phyloP scores from a whole-genome alignment of 805 yeast genomes.

The Nakazawaea ambrosiae region DNA sequence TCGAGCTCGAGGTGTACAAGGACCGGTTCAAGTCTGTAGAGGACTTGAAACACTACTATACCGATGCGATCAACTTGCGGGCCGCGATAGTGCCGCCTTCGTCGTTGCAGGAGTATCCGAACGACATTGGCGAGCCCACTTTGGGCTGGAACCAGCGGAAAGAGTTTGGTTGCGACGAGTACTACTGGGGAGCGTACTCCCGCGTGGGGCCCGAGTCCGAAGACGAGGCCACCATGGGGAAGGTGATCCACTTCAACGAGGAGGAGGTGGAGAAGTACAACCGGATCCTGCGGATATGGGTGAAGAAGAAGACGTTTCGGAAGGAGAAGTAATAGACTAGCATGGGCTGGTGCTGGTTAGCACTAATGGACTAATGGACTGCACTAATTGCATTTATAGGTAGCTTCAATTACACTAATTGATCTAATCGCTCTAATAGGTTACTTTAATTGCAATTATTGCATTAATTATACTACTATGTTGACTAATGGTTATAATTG shows the following conservation, averaged over 20 bases:
- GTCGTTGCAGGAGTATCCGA: constrained; percentile 29
- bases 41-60: constrained; percentile 27
- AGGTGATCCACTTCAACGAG: constrained; percentile 29
- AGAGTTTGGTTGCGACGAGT: constrained; percentile 48
- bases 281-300: constrained; percentile 49
- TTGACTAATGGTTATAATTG: too few species aligned
- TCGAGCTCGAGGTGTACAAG: constrained; percentile 21
- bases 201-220: constrained; percentile 36
- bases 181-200: constrained; percentile 41
- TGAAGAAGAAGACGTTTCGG: constrained; percentile 17
- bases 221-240: constrained; percentile 35
- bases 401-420: background rate
- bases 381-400: too few species aligned
- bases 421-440: constrained; percentile 13
- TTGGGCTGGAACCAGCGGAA: constrained; percentile 52
- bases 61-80: constrained; percentile 31
- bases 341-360: too few species aligned
- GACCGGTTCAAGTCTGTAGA: constrained; percentile 14
- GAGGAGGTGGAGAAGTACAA: constrained; percentile 25
- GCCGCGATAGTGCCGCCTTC: constrained; percentile 42
- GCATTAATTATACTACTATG: too few species aligned
- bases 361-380: too few species aligned
- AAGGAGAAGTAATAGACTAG: too few species aligned
- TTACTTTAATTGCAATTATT: too few species aligned
- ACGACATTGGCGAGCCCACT: constrained; percentile 32